Base-by-base conservation (phyloP, 352 stramenopile genomes). In the Thalassiosira hispida region DNA sequence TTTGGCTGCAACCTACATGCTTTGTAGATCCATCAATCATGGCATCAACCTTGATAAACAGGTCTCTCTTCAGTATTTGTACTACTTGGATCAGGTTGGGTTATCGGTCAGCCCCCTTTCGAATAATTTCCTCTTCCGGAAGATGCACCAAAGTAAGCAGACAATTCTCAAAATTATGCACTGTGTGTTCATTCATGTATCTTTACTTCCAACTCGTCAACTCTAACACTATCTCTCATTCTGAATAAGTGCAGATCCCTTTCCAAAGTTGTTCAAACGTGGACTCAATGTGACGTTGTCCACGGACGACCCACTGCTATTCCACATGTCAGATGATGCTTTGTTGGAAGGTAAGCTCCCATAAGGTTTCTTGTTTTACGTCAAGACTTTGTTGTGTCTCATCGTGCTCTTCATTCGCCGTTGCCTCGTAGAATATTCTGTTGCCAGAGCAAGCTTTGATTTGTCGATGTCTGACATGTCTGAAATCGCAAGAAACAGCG, bases 301-400 rank as follows among this genome's bases (percentile, higher is more conserved):
- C 49, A 99, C 97, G 12, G 97, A 99, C 75, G 97, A 99, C 85
- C 97, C 97, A 8, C 89, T 99, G 23, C 94, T 99, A 86, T 96
- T 99, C 35, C 97, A 99, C 84, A 98, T 98, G 92, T 98, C 96
- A 11, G 98, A 99, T 79, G 97, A 99, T 82, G 92, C 97, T 23
- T 84, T 99, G 29, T 83, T 99, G 14, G 97, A 99, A 89, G 70
- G 70, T 79, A 44, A 65, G 62, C 95, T 98, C 65, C 98, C 98
- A 80, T 97, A 88, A 22, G 63, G 16, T 12, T 92, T 97, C 20
- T 95, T 95, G 18, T 79, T 78, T 9, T 46, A 11, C 61, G 88
- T 56, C 47, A 82, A n/a, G 12, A 44, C 0, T 61, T 35, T 63
- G 12, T 0, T 63, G 14, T 49, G 16, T 44, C 42, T 42, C 38